Conservation (phyloP, 352 stramenopile genomes). For the Phytophthora colocasiae region DNA sequence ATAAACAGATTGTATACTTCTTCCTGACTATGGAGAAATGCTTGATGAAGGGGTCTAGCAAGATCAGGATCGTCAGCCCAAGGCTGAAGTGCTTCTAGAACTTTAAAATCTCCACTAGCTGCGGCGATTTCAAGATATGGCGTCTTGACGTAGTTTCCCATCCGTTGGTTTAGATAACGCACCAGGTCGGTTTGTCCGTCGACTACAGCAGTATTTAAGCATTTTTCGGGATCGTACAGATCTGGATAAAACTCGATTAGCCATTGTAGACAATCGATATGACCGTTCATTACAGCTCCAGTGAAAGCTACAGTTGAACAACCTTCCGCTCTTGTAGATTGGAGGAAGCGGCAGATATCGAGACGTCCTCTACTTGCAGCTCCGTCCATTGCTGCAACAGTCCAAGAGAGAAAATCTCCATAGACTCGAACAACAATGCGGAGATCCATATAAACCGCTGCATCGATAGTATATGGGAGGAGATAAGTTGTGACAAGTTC, state of each 20-base stretch:
- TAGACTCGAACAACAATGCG: slow-evolving; percentile 2
- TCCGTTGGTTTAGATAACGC: not conserved
- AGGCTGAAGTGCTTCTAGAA: not conserved
- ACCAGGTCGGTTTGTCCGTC: not conserved
- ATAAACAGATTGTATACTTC: not conserved
- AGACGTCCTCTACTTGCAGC: slow-evolving; percentile 1
- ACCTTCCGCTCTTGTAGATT: not conserved
- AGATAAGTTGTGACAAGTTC: slow-evolving; percentile 2
- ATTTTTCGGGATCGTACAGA: not conserved
- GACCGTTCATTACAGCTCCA: not conserved
- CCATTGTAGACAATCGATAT: not conserved
- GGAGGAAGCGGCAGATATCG: not conserved
- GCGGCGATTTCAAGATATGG: not conserved
- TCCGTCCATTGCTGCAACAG: not conserved
- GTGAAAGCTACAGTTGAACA: slow-evolving; percentile 7
- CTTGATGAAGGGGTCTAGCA: not conserved
- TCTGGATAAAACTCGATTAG: not conserved
- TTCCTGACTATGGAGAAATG: not conserved
- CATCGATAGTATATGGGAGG: slow-evolving; percentile 8
- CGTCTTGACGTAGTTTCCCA: not conserved
- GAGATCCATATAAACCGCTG: slow-evolving; percentile 6
- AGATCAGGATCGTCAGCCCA: not conserved
- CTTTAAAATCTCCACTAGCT: not conserved
- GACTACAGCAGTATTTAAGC: not conserved
- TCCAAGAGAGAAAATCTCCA: not conserved